Evolutionary conservation across 768 basidiomycete genomes (phyloP), one percentile per base, ranked within the genome.

Genomic region (Hysterangium stoloniferum): DNA sequence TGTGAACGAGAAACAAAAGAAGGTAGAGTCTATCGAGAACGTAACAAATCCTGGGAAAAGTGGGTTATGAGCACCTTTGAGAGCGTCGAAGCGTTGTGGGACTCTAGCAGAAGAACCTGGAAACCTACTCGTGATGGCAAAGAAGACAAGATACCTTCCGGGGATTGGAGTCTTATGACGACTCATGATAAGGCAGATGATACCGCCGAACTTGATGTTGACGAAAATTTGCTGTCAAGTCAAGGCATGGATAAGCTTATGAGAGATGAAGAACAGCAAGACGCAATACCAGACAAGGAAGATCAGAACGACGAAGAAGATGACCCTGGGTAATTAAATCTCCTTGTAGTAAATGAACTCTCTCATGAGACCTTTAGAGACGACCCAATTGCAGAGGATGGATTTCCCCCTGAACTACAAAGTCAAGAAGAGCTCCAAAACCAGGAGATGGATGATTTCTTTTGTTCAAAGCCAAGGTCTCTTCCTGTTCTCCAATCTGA

Each of bases 21-120:
- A 45, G 60, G 62, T 47, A 52, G 52, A 41, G 56, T 61, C 31
- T 56, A 61, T 3, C 56, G 62, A 20, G 54, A 49, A 33, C 61
- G 53, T 25, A 57, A 55, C 25, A 61, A 62, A 45, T 61, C 65
- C 15, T 92, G 88, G 89, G 81, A 85, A 58, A 69, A 69, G 54
- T 82, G 77, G 74, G 78, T 88, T 25, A 85, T 88, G 81, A 86
- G 91, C 6, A 79, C 86, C 0, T 97, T 96, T 59, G 85, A 96
- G 66, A 94, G 92, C 57, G 72, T 87, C 22, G 86, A 94, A 66
- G 85, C 82, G 1, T 72, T 93, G 8, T 96, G 92, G 92, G 82
- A 86, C 38, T 66, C 74, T 31, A 57, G 71, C 48, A 76, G 72
- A 62, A 79, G 67, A 61, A 69, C 68, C 8, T 84, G 84, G 83